These are phyloP conservation scores for Chaetothyriales sp. DNA, from an alignment of 2,329 filamentous ascomycete genomes.

Conservation along the genomic window DNA sequence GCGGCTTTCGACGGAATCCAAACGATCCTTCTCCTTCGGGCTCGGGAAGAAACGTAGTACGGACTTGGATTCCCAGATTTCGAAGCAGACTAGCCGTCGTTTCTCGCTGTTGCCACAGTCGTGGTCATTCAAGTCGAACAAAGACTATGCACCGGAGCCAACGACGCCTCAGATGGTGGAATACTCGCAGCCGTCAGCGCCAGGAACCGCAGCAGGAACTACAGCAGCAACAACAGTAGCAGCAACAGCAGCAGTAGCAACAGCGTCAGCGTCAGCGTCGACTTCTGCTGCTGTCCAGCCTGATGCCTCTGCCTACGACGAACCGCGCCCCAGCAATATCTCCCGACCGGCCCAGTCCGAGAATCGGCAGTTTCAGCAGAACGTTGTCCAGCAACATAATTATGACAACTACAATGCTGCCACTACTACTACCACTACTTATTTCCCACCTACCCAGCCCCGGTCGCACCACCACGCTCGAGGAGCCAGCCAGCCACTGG, in stretches of 20 bases:
- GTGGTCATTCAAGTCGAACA: conserved; percentile 47
- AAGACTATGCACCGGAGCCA: conserved; percentile 29
- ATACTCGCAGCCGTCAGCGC: conserved; percentile 8
- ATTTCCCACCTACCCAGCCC: conserved; percentile 2
- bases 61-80: conserved; percentile 44
- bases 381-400: conserved; percentile 2
- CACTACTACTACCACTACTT: not conserved
- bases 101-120: conserved; percentile 56
- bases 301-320: conserved; percentile 9
- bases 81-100: conserved; percentile 41
- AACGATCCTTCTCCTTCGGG: conserved; percentile 55
- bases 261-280: no score
- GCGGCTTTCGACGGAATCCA: conserved; percentile 56
- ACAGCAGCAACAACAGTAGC: no score
- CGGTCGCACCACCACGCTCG: not conserved
- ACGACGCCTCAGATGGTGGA: conserved; percentile 24
- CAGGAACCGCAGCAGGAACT: no score
- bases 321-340: conserved; percentile 8
- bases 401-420: conserved; percentile 17
- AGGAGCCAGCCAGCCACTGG: conserved; percentile 20
- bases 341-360: conserved; percentile 15
- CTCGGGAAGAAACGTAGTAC: conserved; percentile 57
- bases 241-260: no score
- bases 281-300: conserved; percentile 7
- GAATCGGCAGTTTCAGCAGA: conserved; percentile 7